These are phyloP conservation scores for Oryza brachyantha DNA, from an alignment of 176 grass and related monocot species.

Conservation along the genomic window DNA sequence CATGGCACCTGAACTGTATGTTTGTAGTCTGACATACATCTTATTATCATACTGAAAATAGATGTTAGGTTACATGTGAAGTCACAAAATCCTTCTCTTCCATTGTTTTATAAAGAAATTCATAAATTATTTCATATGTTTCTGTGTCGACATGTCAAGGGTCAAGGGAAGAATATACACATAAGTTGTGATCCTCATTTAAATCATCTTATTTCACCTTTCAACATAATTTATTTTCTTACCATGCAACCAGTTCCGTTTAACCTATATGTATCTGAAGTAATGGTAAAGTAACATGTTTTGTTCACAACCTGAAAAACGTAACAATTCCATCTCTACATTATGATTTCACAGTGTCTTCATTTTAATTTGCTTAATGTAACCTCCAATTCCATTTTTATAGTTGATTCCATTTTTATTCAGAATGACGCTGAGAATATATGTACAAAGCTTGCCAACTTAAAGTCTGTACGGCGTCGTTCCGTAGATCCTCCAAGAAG, in stretches of 20 bases:
- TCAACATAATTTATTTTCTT: neutral
- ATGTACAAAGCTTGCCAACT: constrained; percentile 59
- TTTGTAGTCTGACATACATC: neutral
- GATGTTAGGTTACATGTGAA: neutral
- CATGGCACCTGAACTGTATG: neutral
- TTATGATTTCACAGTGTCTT: constrained; percentile 1
- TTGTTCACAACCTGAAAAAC: neutral
- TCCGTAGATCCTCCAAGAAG: constrained; percentile 33
- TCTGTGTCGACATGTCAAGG: neutral
- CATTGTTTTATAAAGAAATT: neutral
- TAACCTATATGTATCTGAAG: neutral
- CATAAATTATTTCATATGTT: neutral
- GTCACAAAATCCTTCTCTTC: constrained; percentile 5
- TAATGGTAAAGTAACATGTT: neutral
- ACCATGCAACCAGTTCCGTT: neutral
- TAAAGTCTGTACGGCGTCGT: constrained; percentile 48
- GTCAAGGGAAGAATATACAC: neutral
- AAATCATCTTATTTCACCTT: neutral
- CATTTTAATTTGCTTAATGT: constrained; percentile 15
- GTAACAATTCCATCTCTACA: neutral
- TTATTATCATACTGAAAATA: neutral
- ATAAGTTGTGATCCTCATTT: neutral
- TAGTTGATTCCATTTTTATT: constrained; percentile 31
- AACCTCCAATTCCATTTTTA: constrained; percentile 24
- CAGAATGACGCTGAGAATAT: constrained; percentile 82